A percentile compares a stretch with the other conserved stretches of the same genome.
These are phyloP conservation scores for Phytophthora colocasiae DNA, from an alignment of 352 stramenopile genomes.

Conservation along the genomic window DNA sequence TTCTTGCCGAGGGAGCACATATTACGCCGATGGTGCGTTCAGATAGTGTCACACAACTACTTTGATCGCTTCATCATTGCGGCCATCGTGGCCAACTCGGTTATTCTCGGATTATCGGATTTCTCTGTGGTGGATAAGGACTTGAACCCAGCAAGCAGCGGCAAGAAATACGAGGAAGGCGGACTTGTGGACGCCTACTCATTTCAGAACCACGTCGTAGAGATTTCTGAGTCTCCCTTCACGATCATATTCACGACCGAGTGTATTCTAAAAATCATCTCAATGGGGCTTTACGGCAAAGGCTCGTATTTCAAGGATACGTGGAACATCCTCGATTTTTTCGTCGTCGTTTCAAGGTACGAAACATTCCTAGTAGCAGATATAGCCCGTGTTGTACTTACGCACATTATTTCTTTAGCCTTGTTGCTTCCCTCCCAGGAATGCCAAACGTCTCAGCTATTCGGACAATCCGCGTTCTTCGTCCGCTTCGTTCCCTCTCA, in stretches of 20 bases:
- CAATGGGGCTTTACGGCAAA: slow-evolving; percentile 74
- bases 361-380: neutral
- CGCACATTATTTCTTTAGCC: slow-evolving; percentile 30
- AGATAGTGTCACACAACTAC: slow-evolving; percentile 54
- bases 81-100: slow-evolving; percentile 89
- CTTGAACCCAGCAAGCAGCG: slow-evolving; percentile 68
- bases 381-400: neutral
- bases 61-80: slow-evolving; percentile 90
- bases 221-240: slow-evolving; percentile 85
- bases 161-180: slow-evolving; percentile 46
- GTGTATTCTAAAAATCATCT: slow-evolving; percentile 91
- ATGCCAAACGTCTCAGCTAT: slow-evolving; percentile 85
- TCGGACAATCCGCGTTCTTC: slow-evolving; percentile 88
- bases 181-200: slow-evolving; percentile 53
- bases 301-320: slow-evolving; percentile 84
- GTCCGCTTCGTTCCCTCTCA: slow-evolving; percentile 89
- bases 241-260: slow-evolving; percentile 91
- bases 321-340: slow-evolving; percentile 94
- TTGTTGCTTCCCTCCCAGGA: slow-evolving; percentile 60
- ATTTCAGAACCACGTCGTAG: slow-evolving; percentile 62
- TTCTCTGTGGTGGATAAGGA: slow-evolving; percentile 74
- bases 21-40: slow-evolving; percentile 61
- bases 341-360: slow-evolving; percentile 90
- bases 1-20: slow-evolving; percentile 54
- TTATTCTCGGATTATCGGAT: slow-evolving; percentile 87